phyloP scores from a whole-genome alignment of 2,329 filamentous ascomycete species.

The Furcasterigmium furcatum region DNA sequence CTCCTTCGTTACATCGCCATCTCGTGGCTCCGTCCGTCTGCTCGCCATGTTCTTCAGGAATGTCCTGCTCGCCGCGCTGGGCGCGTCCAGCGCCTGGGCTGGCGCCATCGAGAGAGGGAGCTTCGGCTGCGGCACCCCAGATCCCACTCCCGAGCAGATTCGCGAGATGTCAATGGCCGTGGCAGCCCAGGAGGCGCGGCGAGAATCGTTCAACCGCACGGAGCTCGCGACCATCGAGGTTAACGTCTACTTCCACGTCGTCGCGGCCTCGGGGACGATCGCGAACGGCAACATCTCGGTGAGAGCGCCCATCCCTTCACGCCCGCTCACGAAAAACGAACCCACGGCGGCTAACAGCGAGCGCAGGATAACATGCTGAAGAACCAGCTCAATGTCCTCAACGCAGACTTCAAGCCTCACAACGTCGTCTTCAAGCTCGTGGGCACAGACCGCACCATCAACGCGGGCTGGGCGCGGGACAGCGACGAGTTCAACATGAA shows the following conservation, averaged over 20 bases:
- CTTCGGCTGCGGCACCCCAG: slow-evolving; percentile 4
- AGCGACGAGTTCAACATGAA: slow-evolving; percentile 30
- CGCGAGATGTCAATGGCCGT: too few species aligned
- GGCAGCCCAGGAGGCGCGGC: too few species aligned
- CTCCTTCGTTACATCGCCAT: too few species aligned
- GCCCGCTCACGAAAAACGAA: not conserved
- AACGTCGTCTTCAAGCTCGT: not conserved
- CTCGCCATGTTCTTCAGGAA: too few species aligned
- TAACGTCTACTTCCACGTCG: slow-evolving; percentile 35
- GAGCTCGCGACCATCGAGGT: slow-evolving; percentile 23
- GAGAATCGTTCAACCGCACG: slow-evolving; percentile 14
- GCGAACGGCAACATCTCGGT: slow-evolving; percentile 30
- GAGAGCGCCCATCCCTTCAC: slow-evolving; percentile 10
- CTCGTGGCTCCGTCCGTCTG: too few species aligned
- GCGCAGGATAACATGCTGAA: not conserved
- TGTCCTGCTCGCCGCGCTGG: too few species aligned
- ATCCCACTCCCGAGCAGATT: slow-evolving; percentile 7
- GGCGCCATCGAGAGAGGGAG: not conserved
- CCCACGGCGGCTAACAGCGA: not conserved
- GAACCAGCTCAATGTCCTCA: not conserved
- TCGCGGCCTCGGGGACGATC: slow-evolving; percentile 23
- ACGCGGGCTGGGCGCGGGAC: not conserved
- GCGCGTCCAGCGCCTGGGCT: slow-evolving; percentile 1
- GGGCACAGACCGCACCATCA: slow-evolving; percentile 1
- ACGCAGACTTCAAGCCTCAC: not conserved